Percentiles rank a stretch among this genome's conserved stretches.
These are phyloP conservation scores for Cryptosporidium tyzzeri DNA, from an alignment of 169 alveolate genomes.

Conservation along the genomic window DNA sequence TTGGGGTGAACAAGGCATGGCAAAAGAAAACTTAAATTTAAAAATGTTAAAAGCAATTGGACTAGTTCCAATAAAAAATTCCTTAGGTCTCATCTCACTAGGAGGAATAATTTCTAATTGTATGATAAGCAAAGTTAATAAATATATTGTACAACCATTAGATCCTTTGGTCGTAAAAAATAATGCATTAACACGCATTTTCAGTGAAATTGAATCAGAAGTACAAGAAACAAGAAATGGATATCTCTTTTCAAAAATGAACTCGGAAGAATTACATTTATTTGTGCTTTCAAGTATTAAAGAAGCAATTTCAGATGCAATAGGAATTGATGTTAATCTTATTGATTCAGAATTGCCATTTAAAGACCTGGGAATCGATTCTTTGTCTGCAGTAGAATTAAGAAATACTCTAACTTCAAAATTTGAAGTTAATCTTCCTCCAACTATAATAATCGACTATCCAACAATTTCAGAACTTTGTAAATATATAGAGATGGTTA, in stretches of 20 bases:
- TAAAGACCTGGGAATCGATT: constrained; percentile 85
- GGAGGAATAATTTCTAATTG: constrained; percentile 50
- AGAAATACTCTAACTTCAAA: constrained; percentile 81
- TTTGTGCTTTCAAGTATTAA: constrained; percentile 22
- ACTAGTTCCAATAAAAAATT: constrained; percentile 15
- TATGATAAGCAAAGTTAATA: background rate
- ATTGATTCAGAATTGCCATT: constrained; percentile 77
- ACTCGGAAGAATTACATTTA: constrained; percentile 12
- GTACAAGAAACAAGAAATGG: background rate
- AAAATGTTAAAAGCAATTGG: constrained; percentile 33
- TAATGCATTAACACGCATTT: constrained; percentile 4
- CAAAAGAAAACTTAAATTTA: constrained; percentile 38
- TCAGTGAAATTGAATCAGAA: constrained; percentile 42
- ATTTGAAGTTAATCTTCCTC: constrained; percentile 78
- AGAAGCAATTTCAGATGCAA: constrained; percentile 40
- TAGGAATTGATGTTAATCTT: constrained; percentile 14
- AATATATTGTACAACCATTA: constrained; percentile 59
- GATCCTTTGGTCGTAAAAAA: constrained; percentile 20
- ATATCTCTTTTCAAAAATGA: constrained; percentile 9
- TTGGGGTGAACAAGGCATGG: constrained; percentile 82
- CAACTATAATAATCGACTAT: constrained; percentile 79
- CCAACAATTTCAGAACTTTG: constrained; percentile 78
- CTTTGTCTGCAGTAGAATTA: constrained; percentile 86
- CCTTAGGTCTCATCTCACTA: constrained; percentile 44
- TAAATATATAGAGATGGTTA: constrained; percentile 52